Conservation (phyloP, 306 rosid species). For the apple (Malus domestica) region ASM211411v1 NC_041802.1:29428501-29429000, state of each 20-base stretch:
- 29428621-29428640: no score
- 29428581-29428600: constrained; percentile 31
- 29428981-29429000: constrained; percentile 60
- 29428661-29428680: no score
- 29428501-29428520: not conserved
- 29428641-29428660: not conserved
- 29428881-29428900: not conserved
- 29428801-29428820: constrained; percentile 74
- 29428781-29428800: constrained; percentile 55
- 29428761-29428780: constrained; percentile 66
- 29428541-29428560: constrained; percentile 27
- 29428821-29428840: constrained; percentile 72
- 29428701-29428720: no score
- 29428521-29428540: constrained; percentile 11
- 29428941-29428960: not conserved
- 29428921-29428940: no score
- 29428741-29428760: constrained; percentile 66
- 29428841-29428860: not conserved
- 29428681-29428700: no score
- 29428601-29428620: not conserved
- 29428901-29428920: not conserved
- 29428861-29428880: not conserved
- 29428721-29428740: not conserved
- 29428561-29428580: constrained; percentile 5
- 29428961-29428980: constrained; percentile 79